Percentiles rank a stretch among this genome's conserved stretches.
phyloP scores from a whole-genome alignment of 2,329 filamentous ascomycete species.

The Verticillium albo-atrum region DNA sequence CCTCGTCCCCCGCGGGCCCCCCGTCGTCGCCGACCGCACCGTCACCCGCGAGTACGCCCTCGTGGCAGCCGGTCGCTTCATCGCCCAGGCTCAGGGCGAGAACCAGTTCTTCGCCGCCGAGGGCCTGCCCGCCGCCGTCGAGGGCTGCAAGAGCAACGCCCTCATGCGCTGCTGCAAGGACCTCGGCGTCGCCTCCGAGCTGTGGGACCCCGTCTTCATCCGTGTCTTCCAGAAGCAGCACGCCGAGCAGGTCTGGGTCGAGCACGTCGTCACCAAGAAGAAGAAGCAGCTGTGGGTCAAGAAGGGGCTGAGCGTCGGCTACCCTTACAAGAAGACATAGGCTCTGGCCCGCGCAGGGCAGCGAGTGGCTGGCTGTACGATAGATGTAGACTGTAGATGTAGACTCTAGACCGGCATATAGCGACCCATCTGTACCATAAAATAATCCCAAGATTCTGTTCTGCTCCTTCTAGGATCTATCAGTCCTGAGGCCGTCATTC shows the following conservation, averaged over 20 bases:
- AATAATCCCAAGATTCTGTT: not conserved
- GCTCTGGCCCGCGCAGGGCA: not conserved
- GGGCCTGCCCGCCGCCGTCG: conserved; percentile 86
- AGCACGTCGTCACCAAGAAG: conserved; percentile 83
- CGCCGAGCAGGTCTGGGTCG: conserved; percentile 80
- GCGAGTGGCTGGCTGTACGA: not conserved
- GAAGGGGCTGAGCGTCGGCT: conserved; percentile 72
- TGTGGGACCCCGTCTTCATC: conserved; percentile 95
- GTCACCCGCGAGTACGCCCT: conserved; percentile 91
- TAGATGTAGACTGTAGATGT: not conserved
- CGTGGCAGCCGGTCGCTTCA: conserved; percentile 83
- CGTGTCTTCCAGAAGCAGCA: conserved; percentile 72
- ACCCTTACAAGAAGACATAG: conserved; percentile 45
- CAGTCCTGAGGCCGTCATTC: not conserved
- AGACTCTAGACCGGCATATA: not conserved
- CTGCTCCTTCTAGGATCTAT: not conserved
- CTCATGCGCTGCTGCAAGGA: conserved; percentile 99
- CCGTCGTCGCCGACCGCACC: conserved; percentile 75
- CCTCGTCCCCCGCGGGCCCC: conserved; percentile 79
- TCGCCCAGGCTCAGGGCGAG: conserved; percentile 89
- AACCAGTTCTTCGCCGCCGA: conserved; percentile 90
- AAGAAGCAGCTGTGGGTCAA: conserved; percentile 81
- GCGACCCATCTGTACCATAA: not conserved
- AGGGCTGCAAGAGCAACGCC: conserved; percentile 97
- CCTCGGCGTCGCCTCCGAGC: conserved; percentile 85